These are phyloP conservation scores for Xenosphaeropsis pyriputrescens DNA, from an alignment of 2,329 filamentous ascomycete species.

Conservation along the genomic window DNA sequence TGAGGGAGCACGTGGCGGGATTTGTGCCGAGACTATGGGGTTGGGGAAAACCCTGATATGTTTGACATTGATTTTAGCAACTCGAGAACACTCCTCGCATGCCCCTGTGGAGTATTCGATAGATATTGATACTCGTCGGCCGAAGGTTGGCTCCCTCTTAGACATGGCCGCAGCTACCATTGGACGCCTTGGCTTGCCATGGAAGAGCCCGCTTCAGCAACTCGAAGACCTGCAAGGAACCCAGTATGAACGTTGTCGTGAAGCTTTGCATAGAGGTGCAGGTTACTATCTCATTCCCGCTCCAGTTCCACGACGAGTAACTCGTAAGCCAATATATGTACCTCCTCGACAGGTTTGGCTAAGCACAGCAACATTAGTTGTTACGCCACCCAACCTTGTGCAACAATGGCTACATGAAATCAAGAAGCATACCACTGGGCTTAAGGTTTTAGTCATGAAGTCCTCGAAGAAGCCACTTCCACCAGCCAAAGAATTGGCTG, in stretches of 20 bases:
- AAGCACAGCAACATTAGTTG: conserved; percentile 56
- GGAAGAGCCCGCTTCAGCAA: conserved; percentile 47
- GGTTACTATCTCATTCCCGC: conserved; percentile 42
- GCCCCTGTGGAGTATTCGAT: conserved; percentile 46
- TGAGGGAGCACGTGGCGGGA: conserved; percentile 61
- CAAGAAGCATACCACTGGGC: conserved; percentile 52
- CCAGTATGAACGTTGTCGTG: conserved; percentile 37
- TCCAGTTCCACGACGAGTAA: conserved; percentile 23
- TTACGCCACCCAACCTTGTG: conserved; percentile 73
- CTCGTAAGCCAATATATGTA: conserved; percentile 21
- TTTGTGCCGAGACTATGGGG: conserved; percentile 70
- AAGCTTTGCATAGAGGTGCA: conserved; percentile 39
- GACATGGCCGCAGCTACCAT: conserved; percentile 64
- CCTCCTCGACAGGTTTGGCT: conserved; percentile 40
- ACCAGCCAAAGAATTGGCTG: conserved; percentile 36
- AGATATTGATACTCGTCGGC: conserved; percentile 22
- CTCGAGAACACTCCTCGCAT: conserved; percentile 49
- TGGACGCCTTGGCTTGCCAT: conserved; percentile 54
- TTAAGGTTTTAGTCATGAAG: conserved; percentile 51
- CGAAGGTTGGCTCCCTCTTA: conserved; percentile 43
- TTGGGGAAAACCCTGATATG: conserved; percentile 82
- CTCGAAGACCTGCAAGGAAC: conserved; percentile 15
- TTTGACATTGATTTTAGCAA: conserved; percentile 62
- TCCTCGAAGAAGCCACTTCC: conserved; percentile 38
- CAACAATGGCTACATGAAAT: conserved; percentile 79